Conservation (phyloP, 495 filamentous ascomycete genomes). For the Aspergillus leporis region DNA sequence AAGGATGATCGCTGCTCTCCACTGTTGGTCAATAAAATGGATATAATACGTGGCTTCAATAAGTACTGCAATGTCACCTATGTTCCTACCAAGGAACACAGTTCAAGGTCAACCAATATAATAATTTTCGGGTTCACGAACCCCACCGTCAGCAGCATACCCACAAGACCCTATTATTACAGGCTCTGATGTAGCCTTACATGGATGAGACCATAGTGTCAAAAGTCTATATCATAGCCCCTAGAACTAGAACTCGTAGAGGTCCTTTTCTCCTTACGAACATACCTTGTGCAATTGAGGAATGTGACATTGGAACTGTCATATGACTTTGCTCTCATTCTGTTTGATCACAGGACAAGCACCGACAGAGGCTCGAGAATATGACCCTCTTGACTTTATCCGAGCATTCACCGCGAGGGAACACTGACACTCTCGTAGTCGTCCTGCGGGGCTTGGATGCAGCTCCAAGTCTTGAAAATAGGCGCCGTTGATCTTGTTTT, state of each 20-base stretch:
- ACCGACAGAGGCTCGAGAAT: too few species aligned
- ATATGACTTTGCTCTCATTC: constrained; percentile 51
- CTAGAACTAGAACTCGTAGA: constrained; percentile 48
- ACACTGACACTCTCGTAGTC: constrained; percentile 49
- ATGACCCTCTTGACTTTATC: constrained; percentile 52
- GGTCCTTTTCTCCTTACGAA: constrained; percentile 29
- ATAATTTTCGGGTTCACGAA: constrained; percentile 33
- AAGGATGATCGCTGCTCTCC: neutral
- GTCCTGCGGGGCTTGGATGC: constrained; percentile 43
- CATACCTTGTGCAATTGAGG: constrained; percentile 55
- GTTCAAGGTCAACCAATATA: constrained; percentile 4
- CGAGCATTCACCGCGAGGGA: constrained; percentile 54
- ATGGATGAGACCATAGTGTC: constrained; percentile 39
- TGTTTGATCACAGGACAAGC: constrained; percentile 48
- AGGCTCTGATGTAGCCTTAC: constrained; percentile 28
- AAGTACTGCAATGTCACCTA: neutral
- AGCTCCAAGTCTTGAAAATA: constrained; percentile 63
- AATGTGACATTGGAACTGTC: constrained; percentile 49
- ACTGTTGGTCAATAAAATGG: neutral
- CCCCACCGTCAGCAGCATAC: constrained; percentile 40
- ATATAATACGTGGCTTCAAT: too few species aligned
- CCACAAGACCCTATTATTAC: constrained; percentile 42
- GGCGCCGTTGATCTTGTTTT: constrained; percentile 50
- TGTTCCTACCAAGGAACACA: too few species aligned
- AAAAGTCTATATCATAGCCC: constrained; percentile 45